phyloP scores from a whole-genome alignment of 768 basidiomycete species.

The Russula abietina region DNA sequence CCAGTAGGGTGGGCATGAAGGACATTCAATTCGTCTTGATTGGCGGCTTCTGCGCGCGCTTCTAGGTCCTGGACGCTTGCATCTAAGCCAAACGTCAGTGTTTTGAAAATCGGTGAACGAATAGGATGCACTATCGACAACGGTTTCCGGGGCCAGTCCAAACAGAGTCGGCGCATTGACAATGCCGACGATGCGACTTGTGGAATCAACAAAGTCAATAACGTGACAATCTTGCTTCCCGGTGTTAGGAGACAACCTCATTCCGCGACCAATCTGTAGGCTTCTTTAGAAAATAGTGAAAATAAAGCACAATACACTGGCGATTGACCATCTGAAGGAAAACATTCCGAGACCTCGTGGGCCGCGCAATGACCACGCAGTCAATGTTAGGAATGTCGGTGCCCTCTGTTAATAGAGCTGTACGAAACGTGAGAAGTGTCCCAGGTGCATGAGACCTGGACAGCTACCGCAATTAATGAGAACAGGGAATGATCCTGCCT shows the following conservation, averaged over 20 bases:
- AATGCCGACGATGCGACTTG: constrained; percentile 60
- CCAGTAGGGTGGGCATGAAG: constrained; percentile 27
- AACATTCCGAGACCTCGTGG: constrained; percentile 82
- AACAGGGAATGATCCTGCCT: constrained; percentile 69
- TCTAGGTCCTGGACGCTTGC: constrained; percentile 46
- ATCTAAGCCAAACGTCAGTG: constrained; percentile 35
- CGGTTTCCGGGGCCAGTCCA: constrained; percentile 69
- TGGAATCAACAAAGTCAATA: constrained; percentile 86
- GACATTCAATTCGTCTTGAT: constrained; percentile 11
- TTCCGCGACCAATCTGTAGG: constrained; percentile 80
- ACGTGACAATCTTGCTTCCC: constrained; percentile 81
- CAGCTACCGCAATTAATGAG: constrained; percentile 79
- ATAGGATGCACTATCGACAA: constrained; percentile 51
- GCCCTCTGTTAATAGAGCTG: constrained; percentile 88
- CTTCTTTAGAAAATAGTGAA: neutral
- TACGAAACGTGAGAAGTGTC: neutral
- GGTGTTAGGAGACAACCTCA: constrained; percentile 75
- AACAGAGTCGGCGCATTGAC: constrained; percentile 78
- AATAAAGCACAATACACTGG: neutral
- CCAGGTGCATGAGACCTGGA: neutral
- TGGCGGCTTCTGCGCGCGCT: constrained; percentile 33
- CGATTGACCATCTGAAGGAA: constrained; percentile 86
- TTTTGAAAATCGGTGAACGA: neutral
- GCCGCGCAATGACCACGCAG: constrained; percentile 80
- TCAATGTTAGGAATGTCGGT: constrained; percentile 94